Percentiles rank a stretch among this genome's conserved stretches.
Conservation (phyloP, 805 yeast species). For the Tetrapisispora taiwanensis region DNA sequence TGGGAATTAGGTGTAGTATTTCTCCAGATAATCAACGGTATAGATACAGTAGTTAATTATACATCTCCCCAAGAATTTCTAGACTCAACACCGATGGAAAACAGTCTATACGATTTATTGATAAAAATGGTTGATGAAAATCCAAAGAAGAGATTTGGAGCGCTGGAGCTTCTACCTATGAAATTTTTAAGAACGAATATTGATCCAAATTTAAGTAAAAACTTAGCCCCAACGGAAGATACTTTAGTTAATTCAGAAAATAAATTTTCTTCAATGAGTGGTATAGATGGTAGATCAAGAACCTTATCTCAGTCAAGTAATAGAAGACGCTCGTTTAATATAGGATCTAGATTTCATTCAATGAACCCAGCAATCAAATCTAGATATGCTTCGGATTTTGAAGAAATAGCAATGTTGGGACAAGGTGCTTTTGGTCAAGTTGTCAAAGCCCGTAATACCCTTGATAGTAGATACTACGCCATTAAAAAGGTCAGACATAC, state of each 20-base stretch:
- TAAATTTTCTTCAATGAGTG: constrained; percentile 7
- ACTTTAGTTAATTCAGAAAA: constrained; percentile 2
- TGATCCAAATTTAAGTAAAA: constrained; percentile 26
- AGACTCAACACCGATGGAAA: constrained; percentile 37
- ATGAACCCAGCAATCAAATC: constrained; percentile 35
- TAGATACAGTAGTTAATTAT: constrained; percentile 43
- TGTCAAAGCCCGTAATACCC: constrained; percentile 86
- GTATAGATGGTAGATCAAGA: constrained; percentile 10
- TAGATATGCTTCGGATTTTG: constrained; percentile 86
- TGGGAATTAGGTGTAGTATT: constrained; percentile 87
- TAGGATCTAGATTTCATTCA: constrained; percentile 30
- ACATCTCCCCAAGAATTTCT: constrained; percentile 59
- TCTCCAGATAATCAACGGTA: constrained; percentile 54
- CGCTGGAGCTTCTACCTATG: constrained; percentile 75
- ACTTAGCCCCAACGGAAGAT: constrained; percentile 15
- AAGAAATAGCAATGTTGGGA: constrained; percentile 84
- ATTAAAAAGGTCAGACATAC: constrained; percentile 82
- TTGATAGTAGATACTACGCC: constrained; percentile 93
- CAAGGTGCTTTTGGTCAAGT: constrained; percentile 97
- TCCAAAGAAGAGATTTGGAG: constrained; percentile 65
- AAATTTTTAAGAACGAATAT: constrained; percentile 71
- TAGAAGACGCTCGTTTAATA: constrained; percentile 34
- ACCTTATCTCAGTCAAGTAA: constrained; percentile 20
- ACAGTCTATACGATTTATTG: constrained; percentile 56
- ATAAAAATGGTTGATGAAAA: constrained; percentile 52